A percentile compares a stretch with the other conserved stretches of the same genome.
These are phyloP conservation scores for Xylaria curta DNA, from an alignment of 495 filamentous ascomycete species.

Conservation along the genomic window DNA sequence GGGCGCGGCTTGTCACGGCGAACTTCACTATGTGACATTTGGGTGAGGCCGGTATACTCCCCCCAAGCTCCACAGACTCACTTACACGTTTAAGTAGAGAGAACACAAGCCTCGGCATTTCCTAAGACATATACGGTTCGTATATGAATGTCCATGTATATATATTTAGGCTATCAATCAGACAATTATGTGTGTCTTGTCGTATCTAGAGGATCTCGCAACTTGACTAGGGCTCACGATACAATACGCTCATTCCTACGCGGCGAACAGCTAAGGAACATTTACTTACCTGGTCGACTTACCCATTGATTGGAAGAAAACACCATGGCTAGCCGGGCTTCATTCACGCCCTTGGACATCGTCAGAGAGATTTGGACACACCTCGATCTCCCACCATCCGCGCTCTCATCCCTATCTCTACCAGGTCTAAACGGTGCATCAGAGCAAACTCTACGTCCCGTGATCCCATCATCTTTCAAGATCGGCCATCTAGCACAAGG, in stretches of 20 bases:
- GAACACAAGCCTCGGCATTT: not conserved
- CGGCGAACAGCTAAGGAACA: not conserved
- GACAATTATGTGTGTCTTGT: not conserved
- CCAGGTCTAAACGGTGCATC: slow-evolving; percentile 6
- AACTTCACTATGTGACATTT: too few species aligned
- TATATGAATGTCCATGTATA: not conserved
- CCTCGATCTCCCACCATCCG: slow-evolving; percentile 27
- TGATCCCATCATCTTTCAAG: slow-evolving; percentile 46
- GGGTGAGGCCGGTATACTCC: too few species aligned
- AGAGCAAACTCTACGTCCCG: slow-evolving; percentile 17
- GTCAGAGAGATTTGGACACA: slow-evolving; percentile 29
- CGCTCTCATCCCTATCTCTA: slow-evolving; percentile 27
- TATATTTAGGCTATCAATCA: not conserved
- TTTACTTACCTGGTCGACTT: not conserved
- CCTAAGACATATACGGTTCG: not conserved
- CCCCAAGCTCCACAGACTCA: not conserved
- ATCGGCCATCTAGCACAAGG: slow-evolving; percentile 43
- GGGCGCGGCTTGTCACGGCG: slow-evolving; percentile 17
- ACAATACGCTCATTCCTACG: not conserved
- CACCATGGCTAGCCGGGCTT: slow-evolving; percentile 17
- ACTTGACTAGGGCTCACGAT: not conserved
- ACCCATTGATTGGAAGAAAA: not conserved
- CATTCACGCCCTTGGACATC: slow-evolving; percentile 25
- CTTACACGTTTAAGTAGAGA: not conserved
- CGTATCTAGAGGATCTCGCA: not conserved